Evolutionary conservation across 1,284 basidiomycete species (phyloP), one percentile per base, ranked within the genome.

Genomic region (Irpex sp.): DNA sequence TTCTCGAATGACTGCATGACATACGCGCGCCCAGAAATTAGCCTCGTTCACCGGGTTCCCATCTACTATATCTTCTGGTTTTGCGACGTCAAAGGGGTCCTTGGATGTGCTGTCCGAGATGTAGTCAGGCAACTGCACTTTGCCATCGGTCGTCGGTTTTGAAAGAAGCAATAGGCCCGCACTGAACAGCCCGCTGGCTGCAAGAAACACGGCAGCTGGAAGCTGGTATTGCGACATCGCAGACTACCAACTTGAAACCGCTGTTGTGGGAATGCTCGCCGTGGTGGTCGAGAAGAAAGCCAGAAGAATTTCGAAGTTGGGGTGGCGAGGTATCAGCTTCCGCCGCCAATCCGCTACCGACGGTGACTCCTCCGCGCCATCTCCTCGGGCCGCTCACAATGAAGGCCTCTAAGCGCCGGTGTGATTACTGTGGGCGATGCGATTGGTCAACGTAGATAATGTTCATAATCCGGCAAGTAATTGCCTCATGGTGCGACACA

Each of bases 1-100:
- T 43, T 39, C 58, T 50, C 19, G 17, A 9, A 4, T 7, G 17
- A 8, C 7, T 19, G 36, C 53, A 17, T 11, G 11, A 81, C 86
- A 61, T 70, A 88, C 92, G 75, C 78, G 77, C 13, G 70, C 69
- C 92, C 93, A 95, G 71, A 96, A 95, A 13, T 68, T 76, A 9
- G 83, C 83, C 58, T 85, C 87, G 19, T 92, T 78, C 54, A 95
- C 81, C 8, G 92, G 90, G 60, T 85, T 84, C 1, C 94, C 94
- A 69, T 95, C 89, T 11, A 87, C 69, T 37, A 85, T 70, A 70
- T 94, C 89, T 68, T 88, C 85, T 2, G 88, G 83, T 50, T 77
- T 87, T 33, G 86, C 83, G 39, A 95, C 84, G 67, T 94, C 86
- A 72, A 94, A 95, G 2, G 92, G 87, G 72, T 95, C 94, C 35